Base-by-base conservation (phyloP, 495 filamentous ascomycete species). In the Daldinia concentrica region DNA sequence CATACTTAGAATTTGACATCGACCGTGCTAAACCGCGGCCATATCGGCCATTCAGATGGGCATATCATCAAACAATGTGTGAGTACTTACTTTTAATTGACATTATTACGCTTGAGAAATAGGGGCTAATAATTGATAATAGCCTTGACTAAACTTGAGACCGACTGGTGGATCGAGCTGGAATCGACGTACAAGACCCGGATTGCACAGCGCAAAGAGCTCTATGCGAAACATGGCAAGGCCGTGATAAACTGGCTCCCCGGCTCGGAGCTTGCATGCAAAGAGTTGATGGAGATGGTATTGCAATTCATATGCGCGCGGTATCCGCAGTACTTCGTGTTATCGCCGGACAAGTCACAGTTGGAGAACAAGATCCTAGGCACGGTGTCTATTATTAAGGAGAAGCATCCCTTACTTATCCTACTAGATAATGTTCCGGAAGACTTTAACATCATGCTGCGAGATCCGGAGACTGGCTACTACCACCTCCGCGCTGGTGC, bases 61-160 rank as follows among this genome's bases (percentile, higher is more conserved):
- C 84, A 0, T 97, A 97, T 77, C 91, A 95, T 77, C 94, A 97
- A 78, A 96, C 93, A 0, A 97, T 97, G 94, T 92, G 93, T 96
- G 87, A 66, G 90, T 84, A 43, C 3, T 14, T 12, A 12, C 30
- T 12, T 22, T 8, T 17, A n/a, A 22, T 9, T 48, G 1, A 7
- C 27, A 29, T 17, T 6, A 15, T 15, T 17, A 7, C 17, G 14
- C 1, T n/a, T n/a, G 1, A 0, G 4, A 54, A 54, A 19, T 36
- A 37, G 30, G 32, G 32, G 32, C 32, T 58, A 58, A 58, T 27
- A 29, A 22, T 14, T 8, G 15, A 60, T 11, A 2, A 24, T 65
- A 97, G 93, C 93, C 6, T 80, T 95, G 9, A 90, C 86, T 36
- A 97, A 93, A 63, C 81, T 94, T 73, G 91, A 97, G 71, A 85